A percentile compares a stretch with the other conserved stretches of the same genome.
Evolutionary conservation across 1,284 basidiomycete genomes (phyloP).

Genomic region (Malassezia japonica): DNA sequence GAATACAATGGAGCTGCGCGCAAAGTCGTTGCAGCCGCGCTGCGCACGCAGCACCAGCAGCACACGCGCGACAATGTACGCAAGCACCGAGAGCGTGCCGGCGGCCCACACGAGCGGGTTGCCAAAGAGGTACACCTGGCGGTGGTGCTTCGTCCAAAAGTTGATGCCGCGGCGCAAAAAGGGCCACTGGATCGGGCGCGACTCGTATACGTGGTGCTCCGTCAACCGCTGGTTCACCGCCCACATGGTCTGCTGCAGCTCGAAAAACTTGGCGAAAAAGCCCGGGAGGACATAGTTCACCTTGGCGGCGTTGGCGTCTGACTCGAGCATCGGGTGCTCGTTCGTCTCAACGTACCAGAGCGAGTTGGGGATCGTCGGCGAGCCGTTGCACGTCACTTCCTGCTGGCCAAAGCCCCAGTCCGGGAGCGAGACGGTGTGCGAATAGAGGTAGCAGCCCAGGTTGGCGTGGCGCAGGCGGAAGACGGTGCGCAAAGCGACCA

Average conservation of each 20-base stretch:
- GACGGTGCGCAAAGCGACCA: constrained; percentile 70
- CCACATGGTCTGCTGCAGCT: constrained; percentile 95
- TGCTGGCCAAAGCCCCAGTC: constrained; percentile 98
- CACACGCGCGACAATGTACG: constrained; percentile 63
- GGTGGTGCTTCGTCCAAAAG: constrained; percentile 95
- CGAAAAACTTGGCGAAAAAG: constrained; percentile 81
- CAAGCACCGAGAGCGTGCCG: constrained; percentile 61
- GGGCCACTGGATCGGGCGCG: constrained; percentile 81
- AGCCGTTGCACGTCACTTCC: constrained; percentile 93
- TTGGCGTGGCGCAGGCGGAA: constrained; percentile 77
- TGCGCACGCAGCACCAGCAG: constrained; percentile 78
- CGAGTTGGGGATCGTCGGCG: constrained; percentile 78
- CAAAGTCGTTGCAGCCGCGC: constrained; percentile 80
- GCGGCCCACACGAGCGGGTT: constrained; percentile 89
- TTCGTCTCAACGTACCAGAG: constrained; percentile 91
- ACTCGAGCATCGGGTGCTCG: constrained; percentile 54
- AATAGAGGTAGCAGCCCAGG: constrained; percentile 91
- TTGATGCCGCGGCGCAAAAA: constrained; percentile 74
- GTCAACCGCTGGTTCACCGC: constrained; percentile 91
- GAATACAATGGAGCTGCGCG: constrained; percentile 76
- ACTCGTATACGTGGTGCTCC: constrained; percentile 87
- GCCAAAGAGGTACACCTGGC: constrained; percentile 87
- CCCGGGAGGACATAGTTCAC: constrained; percentile 71
- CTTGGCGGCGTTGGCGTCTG: constrained; percentile 13
- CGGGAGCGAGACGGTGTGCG: constrained; percentile 91